Evolutionary conservation across 345 rosid species (phyloP).

Genomic region (Clausena lansium): DNA sequence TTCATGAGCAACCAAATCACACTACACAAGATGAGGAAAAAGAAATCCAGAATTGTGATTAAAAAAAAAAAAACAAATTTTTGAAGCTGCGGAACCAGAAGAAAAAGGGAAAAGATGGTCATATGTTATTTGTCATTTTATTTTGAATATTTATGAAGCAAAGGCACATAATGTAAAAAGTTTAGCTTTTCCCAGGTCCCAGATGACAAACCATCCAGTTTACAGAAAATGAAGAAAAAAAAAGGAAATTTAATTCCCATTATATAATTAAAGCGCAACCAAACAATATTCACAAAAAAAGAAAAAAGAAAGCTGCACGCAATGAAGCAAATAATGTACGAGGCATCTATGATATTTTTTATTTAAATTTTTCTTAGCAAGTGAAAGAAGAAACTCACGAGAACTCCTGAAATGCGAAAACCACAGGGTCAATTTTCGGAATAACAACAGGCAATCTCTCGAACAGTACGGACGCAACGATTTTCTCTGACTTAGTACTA

Average conservation of each 20-base stretch:
- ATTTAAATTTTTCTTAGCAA: background rate
- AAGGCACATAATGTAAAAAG: background rate
- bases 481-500: slow-evolving; percentile 63
- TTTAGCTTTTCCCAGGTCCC: background rate
- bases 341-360: background rate
- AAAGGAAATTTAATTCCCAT: background rate
- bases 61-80: background rate
- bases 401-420: slow-evolving; percentile 91
- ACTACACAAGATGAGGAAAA: background rate
- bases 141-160: background rate
- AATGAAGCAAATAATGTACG: background rate
- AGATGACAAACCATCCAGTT: background rate
- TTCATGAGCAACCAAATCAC: slow-evolving; percentile 1
- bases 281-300: background rate
- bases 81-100: background rate
- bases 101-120: background rate
- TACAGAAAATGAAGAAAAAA: background rate
- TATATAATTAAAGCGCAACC: background rate
- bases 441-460: slow-evolving; percentile 91
- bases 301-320: background rate
- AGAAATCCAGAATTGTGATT: background rate
- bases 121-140: background rate
- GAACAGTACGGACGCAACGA: slow-evolving; percentile 88
- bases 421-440: slow-evolving; percentile 85
- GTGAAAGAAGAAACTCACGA: slow-evolving; percentile 49